These are phyloP conservation scores for Auriscalpium orientale DNA, from an alignment of 768 basidiomycete genomes.

Conservation along the genomic window DNA sequence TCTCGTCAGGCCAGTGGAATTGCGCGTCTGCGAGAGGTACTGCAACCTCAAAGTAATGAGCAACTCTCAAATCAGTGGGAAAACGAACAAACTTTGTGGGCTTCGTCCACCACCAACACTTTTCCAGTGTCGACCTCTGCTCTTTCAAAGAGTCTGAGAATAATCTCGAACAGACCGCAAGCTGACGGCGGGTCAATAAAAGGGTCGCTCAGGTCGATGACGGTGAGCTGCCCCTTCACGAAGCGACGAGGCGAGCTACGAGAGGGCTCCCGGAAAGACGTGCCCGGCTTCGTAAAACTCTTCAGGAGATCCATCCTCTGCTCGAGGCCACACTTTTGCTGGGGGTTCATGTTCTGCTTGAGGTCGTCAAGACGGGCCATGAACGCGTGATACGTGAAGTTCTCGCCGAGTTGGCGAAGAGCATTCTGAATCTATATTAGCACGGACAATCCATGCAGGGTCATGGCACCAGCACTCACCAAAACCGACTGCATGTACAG, in stretches of 20 bases:
- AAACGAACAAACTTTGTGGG: slow-evolving; percentile 50
- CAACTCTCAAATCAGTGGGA: not conserved
- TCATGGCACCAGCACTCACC: slow-evolving; percentile 33
- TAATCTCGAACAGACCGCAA: slow-evolving; percentile 64
- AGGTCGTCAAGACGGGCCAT: slow-evolving; percentile 35
- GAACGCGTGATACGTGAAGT: slow-evolving; percentile 46
- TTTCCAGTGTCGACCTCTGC: slow-evolving; percentile 56
- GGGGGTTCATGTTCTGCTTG: slow-evolving; percentile 46
- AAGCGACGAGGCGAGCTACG: slow-evolving; percentile 32
- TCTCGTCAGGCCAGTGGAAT: slow-evolving; percentile 47
- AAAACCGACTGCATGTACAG: slow-evolving; percentile 64
- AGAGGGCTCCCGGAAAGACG: not conserved
- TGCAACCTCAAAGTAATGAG: slow-evolving; percentile 19
- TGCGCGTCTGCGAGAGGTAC: slow-evolving; percentile 48
- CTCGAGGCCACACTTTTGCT: slow-evolving; percentile 47
- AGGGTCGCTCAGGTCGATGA: slow-evolving; percentile 66
- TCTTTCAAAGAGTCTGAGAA: slow-evolving; percentile 57
- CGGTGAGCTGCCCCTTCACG: slow-evolving; percentile 49
- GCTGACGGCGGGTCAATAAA: slow-evolving; percentile 64
- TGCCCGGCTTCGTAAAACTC: slow-evolving; percentile 43
- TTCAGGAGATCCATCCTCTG: slow-evolving; percentile 57
- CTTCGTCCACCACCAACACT: slow-evolving; percentile 66
- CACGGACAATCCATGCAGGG: not conserved
- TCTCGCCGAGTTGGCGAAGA: slow-evolving; percentile 59
- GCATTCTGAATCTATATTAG: not conserved